A percentile compares a stretch with the other conserved stretches of the same genome.
These are phyloP conservation scores for Alternaria arbusti DNA, from an alignment of 2,329 filamentous ascomycete genomes.

Conservation along the genomic window DNA sequence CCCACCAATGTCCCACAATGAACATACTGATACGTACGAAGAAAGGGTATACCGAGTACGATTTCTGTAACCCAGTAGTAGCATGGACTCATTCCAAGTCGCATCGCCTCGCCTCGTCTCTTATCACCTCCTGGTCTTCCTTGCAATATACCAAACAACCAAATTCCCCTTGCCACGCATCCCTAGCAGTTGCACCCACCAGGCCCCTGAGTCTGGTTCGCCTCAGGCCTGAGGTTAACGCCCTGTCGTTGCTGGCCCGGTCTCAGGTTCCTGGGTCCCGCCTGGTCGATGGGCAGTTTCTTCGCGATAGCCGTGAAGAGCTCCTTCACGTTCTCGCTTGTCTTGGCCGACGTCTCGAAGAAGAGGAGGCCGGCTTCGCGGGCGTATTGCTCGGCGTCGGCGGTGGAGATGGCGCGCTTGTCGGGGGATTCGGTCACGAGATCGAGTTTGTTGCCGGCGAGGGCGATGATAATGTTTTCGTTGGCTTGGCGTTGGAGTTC, in stretches of 20 bases:
- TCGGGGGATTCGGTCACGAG: slow-evolving; percentile 92
- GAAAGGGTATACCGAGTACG: background rate
- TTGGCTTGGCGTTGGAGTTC: slow-evolving; percentile 98
- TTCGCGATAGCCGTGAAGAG: slow-evolving; percentile 97
- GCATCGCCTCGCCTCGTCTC: background rate
- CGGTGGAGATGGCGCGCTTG: slow-evolving; percentile 87
- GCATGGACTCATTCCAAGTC: background rate
- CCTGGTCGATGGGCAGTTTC: slow-evolving; percentile 96
- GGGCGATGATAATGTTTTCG: slow-evolving; percentile 98
- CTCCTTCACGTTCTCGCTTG: slow-evolving; percentile 92
- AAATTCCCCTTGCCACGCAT: background rate
- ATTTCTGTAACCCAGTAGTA: background rate
- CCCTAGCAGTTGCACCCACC: slow-evolving; percentile 69
- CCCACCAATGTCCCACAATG: slow-evolving; percentile 6
- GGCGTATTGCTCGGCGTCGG: slow-evolving; percentile 94
- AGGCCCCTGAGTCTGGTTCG: slow-evolving; percentile 63
- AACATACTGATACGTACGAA: slow-evolving; percentile 2
- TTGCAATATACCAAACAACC: slow-evolving; percentile 11
- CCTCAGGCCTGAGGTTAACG: slow-evolving; percentile 70
- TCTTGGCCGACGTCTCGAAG: slow-evolving; percentile 99
- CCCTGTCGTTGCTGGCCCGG: slow-evolving; percentile 63
- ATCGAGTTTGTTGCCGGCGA: slow-evolving; percentile 94
- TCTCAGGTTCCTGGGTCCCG: slow-evolving; percentile 85
- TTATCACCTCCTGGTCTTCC: background rate
- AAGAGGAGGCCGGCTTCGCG: slow-evolving; percentile 92